Conservation (phyloP, 1,284 basidiomycete species). For the Naganishia sp. region DNA sequence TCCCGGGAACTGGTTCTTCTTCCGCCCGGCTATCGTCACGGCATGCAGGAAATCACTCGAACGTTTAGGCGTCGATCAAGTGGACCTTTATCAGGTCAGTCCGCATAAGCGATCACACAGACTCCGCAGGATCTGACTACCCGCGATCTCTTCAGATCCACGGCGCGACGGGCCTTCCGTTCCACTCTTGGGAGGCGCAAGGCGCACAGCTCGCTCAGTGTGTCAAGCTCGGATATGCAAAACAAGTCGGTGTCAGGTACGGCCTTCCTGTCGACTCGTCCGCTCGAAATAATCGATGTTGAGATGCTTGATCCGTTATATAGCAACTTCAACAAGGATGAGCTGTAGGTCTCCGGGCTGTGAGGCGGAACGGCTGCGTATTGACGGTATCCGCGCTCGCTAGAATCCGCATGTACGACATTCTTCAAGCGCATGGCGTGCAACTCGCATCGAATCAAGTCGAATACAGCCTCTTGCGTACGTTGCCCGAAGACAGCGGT, state of each 20-base stretch:
- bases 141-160: constrained; percentile 38
- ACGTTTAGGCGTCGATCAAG: constrained; percentile 43
- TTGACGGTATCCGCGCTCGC: too few relatives aligned
- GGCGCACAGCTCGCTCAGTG: constrained; percentile 44
- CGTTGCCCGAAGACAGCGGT: constrained; percentile 44
- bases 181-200: constrained; percentile 42
- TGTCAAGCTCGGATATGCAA: constrained; percentile 44
- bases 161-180: constrained; percentile 36
- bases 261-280: background rate
- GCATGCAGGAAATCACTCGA: constrained; percentile 41
- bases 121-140: background rate
- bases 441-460: constrained; percentile 50
- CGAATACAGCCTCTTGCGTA: constrained; percentile 47
- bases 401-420: constrained; percentile 43
- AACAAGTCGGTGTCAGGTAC: constrained; percentile 42
- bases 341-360: constrained; percentile 40
- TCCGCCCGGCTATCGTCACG: constrained; percentile 43
- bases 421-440: constrained; percentile 42
- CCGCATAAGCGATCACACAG: too few relatives aligned
- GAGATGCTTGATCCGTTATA: background rate
- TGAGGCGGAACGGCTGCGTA: too few relatives aligned
- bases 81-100: constrained; percentile 46
- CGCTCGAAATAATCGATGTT: background rate
- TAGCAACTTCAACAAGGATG: constrained; percentile 45
- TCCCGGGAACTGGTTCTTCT: constrained; percentile 41